Percentiles rank a stretch among this genome's conserved stretches.
These are phyloP conservation scores for Galium porrigens DNA, from an alignment of 305 asterid species.

Conservation along the genomic window DNA sequence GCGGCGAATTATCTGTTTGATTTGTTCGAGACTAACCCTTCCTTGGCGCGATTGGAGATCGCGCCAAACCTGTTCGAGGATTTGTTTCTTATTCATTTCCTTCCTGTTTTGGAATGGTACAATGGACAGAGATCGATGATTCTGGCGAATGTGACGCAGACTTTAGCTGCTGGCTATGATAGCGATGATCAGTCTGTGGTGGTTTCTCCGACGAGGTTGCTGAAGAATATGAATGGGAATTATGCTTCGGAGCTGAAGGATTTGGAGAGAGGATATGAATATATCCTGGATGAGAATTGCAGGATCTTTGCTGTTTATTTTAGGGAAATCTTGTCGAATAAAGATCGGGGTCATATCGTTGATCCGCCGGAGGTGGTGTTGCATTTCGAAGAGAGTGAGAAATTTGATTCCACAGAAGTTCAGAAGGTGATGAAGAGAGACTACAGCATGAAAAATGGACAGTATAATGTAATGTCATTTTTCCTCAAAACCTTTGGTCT, in stretches of 20 bases:
- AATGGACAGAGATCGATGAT: conserved; percentile 25
- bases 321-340: conserved; percentile 28
- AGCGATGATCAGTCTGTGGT: conserved; percentile 25
- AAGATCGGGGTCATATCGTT: conserved; percentile 16
- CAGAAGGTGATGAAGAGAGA: conserved; percentile 19
- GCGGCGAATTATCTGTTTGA: conserved; percentile 38
- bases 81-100: conserved; percentile 41
- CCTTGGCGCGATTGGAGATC: conserved; percentile 36
- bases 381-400: conserved; percentile 12
- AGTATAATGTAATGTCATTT: conserved; percentile 59
- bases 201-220: conserved; percentile 19
- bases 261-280: conserved; percentile 51
- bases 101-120: conserved; percentile 43
- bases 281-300: conserved; percentile 46
- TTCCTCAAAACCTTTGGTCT: conserved; percentile 6
- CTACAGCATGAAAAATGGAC: conserved; percentile 40
- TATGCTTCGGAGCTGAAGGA: conserved; percentile 37
- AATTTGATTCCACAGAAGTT: conserved; percentile 14
- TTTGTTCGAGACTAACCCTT: conserved; percentile 34
- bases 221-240: conserved; percentile 45
- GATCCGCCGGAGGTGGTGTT: conserved; percentile 31
- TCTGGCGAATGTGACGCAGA: conserved; percentile 16
- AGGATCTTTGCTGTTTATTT: conserved; percentile 36
- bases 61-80: conserved; percentile 51
- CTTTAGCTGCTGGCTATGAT: conserved; percentile 16